Base-by-base conservation (phyloP, 2,329 filamentous ascomycete genomes). In the Orbilia quercus region DNA sequence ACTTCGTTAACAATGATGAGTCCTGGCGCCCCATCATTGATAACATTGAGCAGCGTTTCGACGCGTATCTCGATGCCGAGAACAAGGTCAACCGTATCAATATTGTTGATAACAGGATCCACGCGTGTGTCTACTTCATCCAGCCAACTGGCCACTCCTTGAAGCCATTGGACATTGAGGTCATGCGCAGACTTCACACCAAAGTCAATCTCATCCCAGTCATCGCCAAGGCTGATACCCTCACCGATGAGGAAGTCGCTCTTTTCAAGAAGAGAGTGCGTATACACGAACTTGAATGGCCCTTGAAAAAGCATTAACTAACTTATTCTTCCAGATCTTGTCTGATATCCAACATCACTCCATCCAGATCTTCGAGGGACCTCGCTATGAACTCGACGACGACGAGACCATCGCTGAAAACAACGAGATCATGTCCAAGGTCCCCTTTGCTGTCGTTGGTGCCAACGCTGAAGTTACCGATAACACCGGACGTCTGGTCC, bases 61-160 rank as follows among this genome's bases (percentile, higher is more conserved):
- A 99, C 83, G 93, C 95, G 60, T 99, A 98, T 83, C 87, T 99
- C 72, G 95, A 99, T 83, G 94, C 95, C 48, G 95, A 99, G 87
- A 99, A 99, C 89, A 99, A 98, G 88, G 92, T 99, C 82, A 99
- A 99, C 86, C 92, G 95, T 79, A 96, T 97, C 89, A 99, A 99
- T 87, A 98, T 98, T 82, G 90, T 99, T 75, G 95, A 99, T 84
- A 99, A 98, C 87, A 91, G 95, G 79, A 96, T 99, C 76, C 95
- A 99, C 80, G 95, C 95, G 65, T 98, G 96, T 80, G 95, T 99
- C 75, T 99, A 97, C 88, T 99, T 99, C 85, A 97, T 99, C 79
- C 94, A 99, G 84, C 95, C 95, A 77, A 99, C 95, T 31, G 95
- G 95, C 75, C 95, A 99, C 86, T 96, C 95, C 34, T 85, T 99